These are phyloP conservation scores for Tulasnella sp. DNA, from an alignment of 768 basidiomycete genomes.

Conservation along the genomic window DNA sequence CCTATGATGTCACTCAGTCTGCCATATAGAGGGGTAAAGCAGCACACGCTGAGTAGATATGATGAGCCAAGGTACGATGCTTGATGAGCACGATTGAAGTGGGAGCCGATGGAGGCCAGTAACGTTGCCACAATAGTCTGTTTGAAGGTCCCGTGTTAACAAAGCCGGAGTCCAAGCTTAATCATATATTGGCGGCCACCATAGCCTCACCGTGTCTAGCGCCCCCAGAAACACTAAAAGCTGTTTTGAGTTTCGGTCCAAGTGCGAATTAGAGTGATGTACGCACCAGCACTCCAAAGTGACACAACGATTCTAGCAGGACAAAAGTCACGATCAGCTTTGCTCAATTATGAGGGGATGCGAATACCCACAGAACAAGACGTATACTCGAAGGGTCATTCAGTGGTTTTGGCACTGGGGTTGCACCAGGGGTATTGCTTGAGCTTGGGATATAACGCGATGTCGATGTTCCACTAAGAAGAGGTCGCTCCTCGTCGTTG, in stretches of 20 bases:
- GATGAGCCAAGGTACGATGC: constrained; percentile 83
- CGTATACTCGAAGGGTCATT: too few species aligned
- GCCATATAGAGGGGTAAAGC: constrained; percentile 87
- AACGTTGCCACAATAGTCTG: constrained; percentile 84
- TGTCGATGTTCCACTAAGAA: too few species aligned
- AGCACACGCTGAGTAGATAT: constrained; percentile 79
- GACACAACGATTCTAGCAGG: constrained; percentile 61
- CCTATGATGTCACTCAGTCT: constrained; percentile 78
- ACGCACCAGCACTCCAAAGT: constrained; percentile 52
- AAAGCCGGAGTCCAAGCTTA: constrained; percentile 17
- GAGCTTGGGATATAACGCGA: too few species aligned
- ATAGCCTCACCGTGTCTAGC: constrained; percentile 38
- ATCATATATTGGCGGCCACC: constrained; percentile 36
- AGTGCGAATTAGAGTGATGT: too few species aligned
- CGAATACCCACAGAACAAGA: too few species aligned
- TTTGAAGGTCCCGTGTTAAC: constrained; percentile 24
- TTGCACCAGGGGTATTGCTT: too few species aligned
- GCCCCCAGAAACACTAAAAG: constrained; percentile 72
- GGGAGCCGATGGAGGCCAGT: constrained; percentile 72
- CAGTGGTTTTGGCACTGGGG: too few species aligned
- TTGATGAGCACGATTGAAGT: constrained; percentile 57
- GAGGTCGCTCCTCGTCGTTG: too few species aligned
- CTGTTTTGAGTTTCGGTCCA: constrained; percentile 10
- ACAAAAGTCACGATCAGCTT: too few species aligned
- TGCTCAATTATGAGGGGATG: too few species aligned